Evolutionary conservation across 441 rosid species (phyloP).

Genomic region (Erodium texanum): DNA sequence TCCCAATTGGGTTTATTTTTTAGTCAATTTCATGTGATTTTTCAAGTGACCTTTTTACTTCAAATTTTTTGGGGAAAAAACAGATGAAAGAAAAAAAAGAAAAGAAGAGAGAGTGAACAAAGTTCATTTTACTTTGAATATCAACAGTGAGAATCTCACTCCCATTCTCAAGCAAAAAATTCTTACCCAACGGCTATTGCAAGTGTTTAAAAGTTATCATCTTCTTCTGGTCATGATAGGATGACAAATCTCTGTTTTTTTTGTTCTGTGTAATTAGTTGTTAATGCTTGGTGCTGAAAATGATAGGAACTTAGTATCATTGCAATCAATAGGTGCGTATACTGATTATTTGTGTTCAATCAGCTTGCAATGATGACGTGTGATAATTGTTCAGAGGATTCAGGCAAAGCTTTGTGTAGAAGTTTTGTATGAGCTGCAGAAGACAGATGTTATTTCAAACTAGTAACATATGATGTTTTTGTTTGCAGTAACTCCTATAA

Average conservation of each 20-base stretch:
- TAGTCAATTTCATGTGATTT: too few species aligned
- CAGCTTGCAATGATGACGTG: slow-evolving; percentile 47
- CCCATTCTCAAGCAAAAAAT: too few species aligned
- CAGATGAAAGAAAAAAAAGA: too few species aligned
- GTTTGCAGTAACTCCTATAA: neutral
- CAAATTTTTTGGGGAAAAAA: too few species aligned
- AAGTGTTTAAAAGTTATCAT: too few species aligned
- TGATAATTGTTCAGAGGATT: slow-evolving; percentile 24
- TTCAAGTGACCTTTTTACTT: too few species aligned
- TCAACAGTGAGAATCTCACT: too few species aligned
- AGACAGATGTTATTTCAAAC: neutral
- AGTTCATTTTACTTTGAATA: too few species aligned
- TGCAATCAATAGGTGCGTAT: neutral
- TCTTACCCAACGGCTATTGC: too few species aligned
- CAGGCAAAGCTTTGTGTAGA: neutral
- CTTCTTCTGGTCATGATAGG: neutral
- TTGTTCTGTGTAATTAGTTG: neutral
- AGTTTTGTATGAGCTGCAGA: neutral
- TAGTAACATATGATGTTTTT: too few species aligned
- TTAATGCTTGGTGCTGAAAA: neutral
- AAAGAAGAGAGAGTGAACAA: too few species aligned
- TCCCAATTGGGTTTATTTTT: too few species aligned
- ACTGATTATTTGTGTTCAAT: slow-evolving; percentile 24
- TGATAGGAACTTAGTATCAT: neutral
- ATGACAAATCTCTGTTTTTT: neutral